phyloP scores from a whole-genome alignment of 2,329 filamentous ascomycete genomes.

The Cytospora mali region DNA sequence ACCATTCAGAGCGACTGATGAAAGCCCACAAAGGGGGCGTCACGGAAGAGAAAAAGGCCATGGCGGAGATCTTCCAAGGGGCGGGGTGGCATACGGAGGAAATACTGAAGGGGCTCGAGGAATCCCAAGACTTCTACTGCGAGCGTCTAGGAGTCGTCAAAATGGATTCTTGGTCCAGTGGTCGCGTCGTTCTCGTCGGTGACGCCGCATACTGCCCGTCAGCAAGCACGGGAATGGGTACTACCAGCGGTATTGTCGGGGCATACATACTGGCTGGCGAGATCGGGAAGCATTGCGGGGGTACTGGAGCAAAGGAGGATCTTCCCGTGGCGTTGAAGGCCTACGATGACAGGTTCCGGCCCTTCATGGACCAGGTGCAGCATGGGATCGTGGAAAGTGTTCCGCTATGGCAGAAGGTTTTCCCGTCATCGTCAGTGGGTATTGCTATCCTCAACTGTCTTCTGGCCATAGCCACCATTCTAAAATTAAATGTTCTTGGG shows the following conservation, averaged over 20 bases:
- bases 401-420: neutral
- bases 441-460: neutral
- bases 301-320: slow-evolving; percentile 1
- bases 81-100: slow-evolving; percentile 42
- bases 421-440: neutral
- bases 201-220: slow-evolving; percentile 57
- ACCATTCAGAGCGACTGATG: neutral
- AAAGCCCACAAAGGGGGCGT: slow-evolving; percentile 5
- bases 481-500: neutral
- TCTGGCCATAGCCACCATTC: neutral
- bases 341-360: slow-evolving; percentile 19
- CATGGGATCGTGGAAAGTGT: slow-evolving; percentile 5
- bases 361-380: slow-evolving; percentile 16
- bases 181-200: slow-evolving; percentile 54
- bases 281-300: slow-evolving; percentile 37
- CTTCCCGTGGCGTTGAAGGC: slow-evolving; percentile 12
- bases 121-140: slow-evolving; percentile 49
- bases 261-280: slow-evolving; percentile 62
- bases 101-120: slow-evolving; percentile 38
- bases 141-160: slow-evolving; percentile 49
- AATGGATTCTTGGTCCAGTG: slow-evolving; percentile 45
- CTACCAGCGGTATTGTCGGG: slow-evolving; percentile 49
- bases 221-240: slow-evolving; percentile 54
- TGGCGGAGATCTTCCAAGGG: slow-evolving; percentile 36
- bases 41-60: slow-evolving; percentile 35